Evolutionary conservation across 257 asterid species (phyloP), one percentile per base, ranked within the genome.

Genomic region (Plectranthus barbatus): DNA sequence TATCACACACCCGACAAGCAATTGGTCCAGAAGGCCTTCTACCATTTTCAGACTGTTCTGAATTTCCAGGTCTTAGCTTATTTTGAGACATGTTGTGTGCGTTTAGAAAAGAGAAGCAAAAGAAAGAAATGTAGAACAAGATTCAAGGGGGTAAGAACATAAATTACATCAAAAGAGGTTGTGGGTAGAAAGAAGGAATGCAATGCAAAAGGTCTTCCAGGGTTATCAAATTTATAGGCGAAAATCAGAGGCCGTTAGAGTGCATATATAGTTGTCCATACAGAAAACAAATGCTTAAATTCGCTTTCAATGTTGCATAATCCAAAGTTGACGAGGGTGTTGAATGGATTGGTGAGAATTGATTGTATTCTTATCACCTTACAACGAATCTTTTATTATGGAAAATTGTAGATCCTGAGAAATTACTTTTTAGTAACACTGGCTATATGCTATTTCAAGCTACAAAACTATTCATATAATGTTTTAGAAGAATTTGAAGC

Each of bases 1-100:
- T 40, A 47, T 54, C 63, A 67, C 81, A 79, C 48, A 66, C 79
- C 31, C 80, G 55, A 9, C 81, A 79, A 17, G 79, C 70, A 21
- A 76, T 44, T 48, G 75, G 70, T 1, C 72, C 37, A 17, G 9
- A 7, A 41, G 23, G 64, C 21, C 67, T 46, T 62, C 51, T 47
- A 51, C 18, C 59, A 56, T 56, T 55, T 52, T 50, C 78, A 63
- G 60, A 53, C 37, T 31, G 29, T 29, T 61, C 75, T 34, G 39
- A n/a, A 40, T 54, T 20, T 52, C 7, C 41, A 40, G 79, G 26
- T n/a, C n/a, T 26, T 52, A 55, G 34, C 50, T 62, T 53, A 36
- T 54, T 41, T 7, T 1, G 61, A 62, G 75, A 42, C 80, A 74
- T 78, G 62, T 0, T 66, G 51, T 62, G 37, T 26, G 56, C 44